Evolutionary conservation across 768 basidiomycete genomes (phyloP), one percentile per base, ranked within the genome.

Genomic region (Mycena latifolia): DNA sequence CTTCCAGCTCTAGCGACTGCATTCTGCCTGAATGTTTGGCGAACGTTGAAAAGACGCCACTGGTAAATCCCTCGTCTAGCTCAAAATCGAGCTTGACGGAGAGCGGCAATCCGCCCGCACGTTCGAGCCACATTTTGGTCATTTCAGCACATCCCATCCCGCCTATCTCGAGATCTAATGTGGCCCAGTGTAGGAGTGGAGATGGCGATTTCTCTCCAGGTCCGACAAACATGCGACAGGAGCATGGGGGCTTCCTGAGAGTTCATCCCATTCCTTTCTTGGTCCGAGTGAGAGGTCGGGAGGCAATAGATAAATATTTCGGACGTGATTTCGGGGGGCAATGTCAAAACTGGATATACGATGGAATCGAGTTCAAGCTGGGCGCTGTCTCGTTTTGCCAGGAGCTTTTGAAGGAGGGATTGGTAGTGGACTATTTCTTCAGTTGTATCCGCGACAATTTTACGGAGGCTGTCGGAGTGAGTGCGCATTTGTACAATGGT

Each of bases 201-300:
- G 47, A 24, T 48, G 41, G 15, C 50, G 31, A 51, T 55, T 12
- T 41, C 35, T 20, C 31, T 56, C 45, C 67, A 61, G 5, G 10
- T 4, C 1, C 60, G 24, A 15, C 24, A 53, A 25, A 37, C 18
- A 12, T 33, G 39, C 56, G 64, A 29, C 60, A 73, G 18, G 65
- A 75, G 45, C 73, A 74, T 61, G 10, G 51, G 60, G 15, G 50
- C 37, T n/a, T 33, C 47, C 17, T 10, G 12, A 12, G 33, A 9
- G 15, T 59, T 29, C 33, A 50, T 43, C 18, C 18, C 2, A 11
- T 28, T 28, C 25, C 46, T 20, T 27, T 27, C 46, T 8, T 7
- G 25, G 24, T 9, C 46, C 12, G 3, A 15, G 22, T 27, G 14
- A 11, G 39, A 28, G 24, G 41, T 46, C 22, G 57, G 57, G 25